Base-by-base conservation (phyloP, 2,329 filamentous ascomycete species). In the Trichoderma brevicompactum region DNA sequence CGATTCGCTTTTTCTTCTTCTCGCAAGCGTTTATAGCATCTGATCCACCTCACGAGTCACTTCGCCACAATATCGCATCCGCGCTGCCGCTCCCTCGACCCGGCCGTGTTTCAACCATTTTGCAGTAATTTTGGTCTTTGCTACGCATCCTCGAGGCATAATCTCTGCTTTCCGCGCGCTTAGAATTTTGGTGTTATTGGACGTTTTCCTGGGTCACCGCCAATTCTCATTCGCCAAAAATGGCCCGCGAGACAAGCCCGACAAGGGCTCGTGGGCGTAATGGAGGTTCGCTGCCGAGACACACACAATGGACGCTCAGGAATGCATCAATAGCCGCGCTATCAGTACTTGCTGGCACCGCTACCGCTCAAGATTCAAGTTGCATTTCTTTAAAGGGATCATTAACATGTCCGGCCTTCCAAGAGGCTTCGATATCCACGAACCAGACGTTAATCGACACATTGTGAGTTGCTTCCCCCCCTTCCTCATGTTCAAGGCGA, bases 321-420 rank as follows among this genome's bases (percentile, higher is more conserved):
- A 69, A 55, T 60, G 62, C 70, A 19, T 69, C 68, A 32, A 28
- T 77, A 48, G 66, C 71, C 23, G 60, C 77, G 32, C 61, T 78
- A 3, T 67, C 72, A 28, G 54, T 70, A 13, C 67, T 73, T 12
- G 72, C 74, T n/a, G 65, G 66, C 34, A 67, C 78, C 46, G 74
- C 74, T 41, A 69, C 73, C 74, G 79, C 75, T 82, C 76, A 79
- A 63, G 64, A 66, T 34, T 68, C 67, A 15, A 68, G 74, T 43
- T 84, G 92, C 75, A 85, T 95, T 71, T 88, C 92, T 34, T 83
- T 96, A 41, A 78, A 85, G 65, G 87, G 84, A 67, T 94, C 92
- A 38, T 88, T 82, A 5, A 78, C 83, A 63, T 96, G 92, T 77
- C 82, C 89, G 53, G 90, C 91, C 2, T 96, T 93, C 76, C 83